Percentiles rank a stretch among this genome's conserved stretches.
phyloP scores from a whole-genome alignment of 2,329 filamentous ascomycete genomes.

The Colletotrichum sp. region DNA sequence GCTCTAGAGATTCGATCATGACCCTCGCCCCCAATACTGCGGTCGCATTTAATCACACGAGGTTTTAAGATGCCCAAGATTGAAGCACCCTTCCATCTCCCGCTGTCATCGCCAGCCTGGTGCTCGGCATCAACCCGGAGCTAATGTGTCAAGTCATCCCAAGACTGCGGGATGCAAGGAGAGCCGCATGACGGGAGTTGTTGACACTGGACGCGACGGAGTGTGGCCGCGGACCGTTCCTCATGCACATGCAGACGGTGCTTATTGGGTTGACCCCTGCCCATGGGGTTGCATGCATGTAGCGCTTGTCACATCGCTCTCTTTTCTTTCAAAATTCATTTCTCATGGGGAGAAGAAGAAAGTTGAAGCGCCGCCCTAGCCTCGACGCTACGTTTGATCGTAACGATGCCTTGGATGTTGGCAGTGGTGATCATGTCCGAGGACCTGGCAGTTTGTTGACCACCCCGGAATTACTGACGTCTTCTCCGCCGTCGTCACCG shows the following conservation, averaged over 20 bases:
- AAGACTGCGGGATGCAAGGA: neutral
- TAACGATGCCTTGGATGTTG: neutral
- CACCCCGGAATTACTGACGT: neutral
- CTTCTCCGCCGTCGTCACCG: neutral
- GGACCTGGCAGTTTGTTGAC: neutral
- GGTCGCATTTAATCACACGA: neutral
- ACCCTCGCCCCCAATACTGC: neutral
- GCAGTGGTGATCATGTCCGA: neutral
- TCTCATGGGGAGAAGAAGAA: neutral
- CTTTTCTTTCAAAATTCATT: neutral
- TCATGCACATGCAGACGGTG: conserved; percentile 17
- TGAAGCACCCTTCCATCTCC: neutral
- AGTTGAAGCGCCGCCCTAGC: neutral
- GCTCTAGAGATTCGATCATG: neutral
- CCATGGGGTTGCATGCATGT: conserved; percentile 5
- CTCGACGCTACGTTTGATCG: neutral
- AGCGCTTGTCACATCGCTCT: neutral
- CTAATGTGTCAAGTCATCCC: neutral
- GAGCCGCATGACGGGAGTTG: neutral
- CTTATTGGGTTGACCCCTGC: conserved; percentile 10
- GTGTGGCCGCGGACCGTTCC: conserved; percentile 15
- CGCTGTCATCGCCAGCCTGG: neutral
- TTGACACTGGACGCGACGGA: neutral
- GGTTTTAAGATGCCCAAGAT: neutral
- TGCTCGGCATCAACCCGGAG: neutral